These are phyloP conservation scores for Geoglossum cookeanum DNA, from an alignment of 2,329 filamentous ascomycete genomes.

Conservation along the genomic window DNA sequence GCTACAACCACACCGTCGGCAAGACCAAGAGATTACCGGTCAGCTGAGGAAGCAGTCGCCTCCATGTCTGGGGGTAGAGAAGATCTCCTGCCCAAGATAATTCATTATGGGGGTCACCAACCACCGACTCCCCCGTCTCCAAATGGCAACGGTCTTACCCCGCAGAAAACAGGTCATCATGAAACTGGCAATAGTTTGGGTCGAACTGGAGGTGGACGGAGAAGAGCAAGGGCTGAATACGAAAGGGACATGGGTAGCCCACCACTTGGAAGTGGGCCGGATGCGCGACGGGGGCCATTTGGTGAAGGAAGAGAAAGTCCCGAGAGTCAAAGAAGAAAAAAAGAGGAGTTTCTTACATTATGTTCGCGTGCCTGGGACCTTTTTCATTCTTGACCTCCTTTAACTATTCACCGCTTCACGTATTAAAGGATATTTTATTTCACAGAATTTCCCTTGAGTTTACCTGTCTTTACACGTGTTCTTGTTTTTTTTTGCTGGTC, in stretches of 20 bases:
- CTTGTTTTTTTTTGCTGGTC: not conserved
- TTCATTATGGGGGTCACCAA: slow-evolving; percentile 89
- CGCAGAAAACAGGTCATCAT: slow-evolving; percentile 10
- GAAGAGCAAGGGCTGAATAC: slow-evolving; percentile 75
- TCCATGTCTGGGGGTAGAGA: slow-evolving; percentile 81
- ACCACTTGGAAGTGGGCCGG: slow-evolving; percentile 57
- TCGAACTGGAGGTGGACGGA: slow-evolving; percentile 42
- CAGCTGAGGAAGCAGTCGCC: slow-evolving; percentile 85
- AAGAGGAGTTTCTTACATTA: slow-evolving; percentile 74
- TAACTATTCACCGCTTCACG: not conserved
- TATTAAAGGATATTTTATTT: not conserved
- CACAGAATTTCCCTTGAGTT: not conserved
- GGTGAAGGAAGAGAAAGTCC: slow-evolving; percentile 67
- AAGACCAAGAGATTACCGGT: slow-evolving; percentile 73
- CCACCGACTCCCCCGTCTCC: slow-evolving; percentile 81
- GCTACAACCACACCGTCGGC: slow-evolving; percentile 15
- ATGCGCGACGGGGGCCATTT: slow-evolving; percentile 45
- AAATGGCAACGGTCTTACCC: slow-evolving; percentile 17
- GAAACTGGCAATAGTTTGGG: slow-evolving; percentile 17
- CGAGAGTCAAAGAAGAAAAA: slow-evolving; percentile 68
- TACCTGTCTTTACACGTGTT: not conserved
- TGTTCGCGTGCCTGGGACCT: slow-evolving; percentile 90
- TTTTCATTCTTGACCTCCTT: slow-evolving; percentile 57
- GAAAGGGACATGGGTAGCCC: slow-evolving; percentile 74
- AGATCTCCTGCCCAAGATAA: slow-evolving; percentile 77